Base-by-base conservation (phyloP, 169 alveolate genomes). In the Plasmodium vivax region DNA sequence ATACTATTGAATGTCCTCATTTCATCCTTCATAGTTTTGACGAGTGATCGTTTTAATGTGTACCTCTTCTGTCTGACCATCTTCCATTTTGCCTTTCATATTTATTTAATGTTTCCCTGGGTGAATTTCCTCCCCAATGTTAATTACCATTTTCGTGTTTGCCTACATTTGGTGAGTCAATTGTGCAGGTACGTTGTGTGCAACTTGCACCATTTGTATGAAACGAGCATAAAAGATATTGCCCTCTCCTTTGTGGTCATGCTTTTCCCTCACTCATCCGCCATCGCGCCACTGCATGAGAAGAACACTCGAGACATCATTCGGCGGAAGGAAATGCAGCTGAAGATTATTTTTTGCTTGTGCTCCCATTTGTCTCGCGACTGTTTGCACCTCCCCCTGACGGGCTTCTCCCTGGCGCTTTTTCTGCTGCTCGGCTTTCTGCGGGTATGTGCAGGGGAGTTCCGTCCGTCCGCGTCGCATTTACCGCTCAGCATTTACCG, bases 21-120 rank as follows among this genome's bases (percentile, higher is more conserved):
- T 82, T 32, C 95, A 2, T 91, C 95, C 9, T 91, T 71, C 83
- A 91, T 91, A 62, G 54, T 91, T 14, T 19, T 91, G 32, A 73
- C 92, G 10, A 71, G 62, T 91, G 71, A 68, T 36, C 47, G 23
- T 27, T 81, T 91, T 56, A 47, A 91, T 27, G n/a, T 45, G 1
- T 91, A 36, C 62, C 32, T 82, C 2, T 91, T 82, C 82, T 8
- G 41, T 10, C 27, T 91, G 36, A 56, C 83, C 56, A 56, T 80
- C 19, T 16, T 62, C 58, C 79, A 88, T 88, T 80, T 88, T 88
- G 12, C 19, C 16, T 23, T 91, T 51, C 95, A 91, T 38, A 51
- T 82, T 27, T 91, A 91, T 91, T 77, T 91, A 77, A 81, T 91
- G 92, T 41, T 7, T 23, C 95, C 95, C 51, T 82, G 85, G 36